Conservation (phyloP, 2,329 filamentous ascomycete genomes). For the Exserohilum turcica region DNA sequence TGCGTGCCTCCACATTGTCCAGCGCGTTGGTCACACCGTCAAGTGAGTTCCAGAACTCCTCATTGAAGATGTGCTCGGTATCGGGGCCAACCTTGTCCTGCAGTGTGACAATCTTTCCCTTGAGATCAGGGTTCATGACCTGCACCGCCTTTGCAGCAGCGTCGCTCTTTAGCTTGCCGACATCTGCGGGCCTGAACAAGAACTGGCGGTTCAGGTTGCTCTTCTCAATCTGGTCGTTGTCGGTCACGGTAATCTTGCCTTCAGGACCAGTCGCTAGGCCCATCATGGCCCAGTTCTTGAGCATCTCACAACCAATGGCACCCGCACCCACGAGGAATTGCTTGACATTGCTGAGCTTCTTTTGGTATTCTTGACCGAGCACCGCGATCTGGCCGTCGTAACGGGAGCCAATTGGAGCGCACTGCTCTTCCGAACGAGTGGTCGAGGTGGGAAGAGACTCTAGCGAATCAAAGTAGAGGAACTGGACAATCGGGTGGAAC, state of each 20-base stretch:
- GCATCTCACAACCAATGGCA: constrained; percentile 97
- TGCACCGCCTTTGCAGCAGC: constrained; percentile 88
- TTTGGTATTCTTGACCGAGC: constrained; percentile 90
- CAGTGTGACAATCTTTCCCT: constrained; percentile 81
- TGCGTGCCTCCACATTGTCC: constrained; percentile 95
- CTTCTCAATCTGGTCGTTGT: constrained; percentile 99
- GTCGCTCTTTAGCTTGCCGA: constrained; percentile 96
- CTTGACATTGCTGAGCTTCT: constrained; percentile 87
- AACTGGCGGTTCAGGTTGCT: constrained; percentile 98
- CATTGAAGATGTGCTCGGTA: constrained; percentile 93
- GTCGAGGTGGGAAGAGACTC: constrained; percentile 83
- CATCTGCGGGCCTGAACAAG: constrained; percentile 89
- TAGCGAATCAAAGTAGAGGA: constrained; percentile 97
- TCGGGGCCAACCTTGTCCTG: constrained; percentile 90
- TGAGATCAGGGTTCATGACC: constrained; percentile 91
- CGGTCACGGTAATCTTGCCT: constrained; percentile 89
- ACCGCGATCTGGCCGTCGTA: constrained; percentile 98
- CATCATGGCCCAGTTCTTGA: constrained; percentile 99
- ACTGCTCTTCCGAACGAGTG: constrained; percentile 80
- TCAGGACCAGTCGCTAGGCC: constrained; percentile 86
- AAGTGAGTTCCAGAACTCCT: constrained; percentile 84
- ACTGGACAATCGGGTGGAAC: constrained; percentile 94
- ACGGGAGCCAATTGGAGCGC: constrained; percentile 80
- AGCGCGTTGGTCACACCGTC: constrained; percentile 96
- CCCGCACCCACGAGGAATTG: constrained; percentile 96